Evolutionary conservation across 495 filamentous ascomycete species (phyloP), one percentile per base, ranked within the genome.

Genomic region (Aspergillus olivimuriae): DNA sequence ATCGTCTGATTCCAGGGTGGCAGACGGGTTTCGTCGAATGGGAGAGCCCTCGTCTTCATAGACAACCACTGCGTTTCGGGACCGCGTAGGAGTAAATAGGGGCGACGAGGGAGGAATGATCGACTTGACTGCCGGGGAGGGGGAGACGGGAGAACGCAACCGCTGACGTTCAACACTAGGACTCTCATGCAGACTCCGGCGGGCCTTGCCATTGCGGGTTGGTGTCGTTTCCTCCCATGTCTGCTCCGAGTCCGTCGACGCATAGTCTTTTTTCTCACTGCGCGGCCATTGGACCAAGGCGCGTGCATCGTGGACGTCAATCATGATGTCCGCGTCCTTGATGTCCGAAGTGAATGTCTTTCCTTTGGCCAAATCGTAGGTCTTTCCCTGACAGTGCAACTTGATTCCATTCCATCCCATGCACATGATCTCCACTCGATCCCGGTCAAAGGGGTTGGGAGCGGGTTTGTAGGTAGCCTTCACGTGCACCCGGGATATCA

Each of bases 351-450:
- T 84, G 65, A 95, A 98, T 20, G 80, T 83, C 62, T 94, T 89
- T 5, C 84, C 89, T 68, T 94, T 96, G 34, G 69, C 72, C 63
- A 98, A 60, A 48, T 94, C 87, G 73, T 84, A 92, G 21, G 84
- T 84, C 53, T 81, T 82, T 18, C 90, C 90, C 63, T 89, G 84
- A 66, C 87, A 96, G 65, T 95, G 90, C 44, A 98, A 68, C 62
- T 89, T 95, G 38, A 91, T 74, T 10, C 92, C 91, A 63, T 98
- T 98, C 90, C 91, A 96, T 14, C 92, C 92, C 56, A 84, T 77
- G 65, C 92, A 98, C 59, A 85, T 76, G 43, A 98, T 82, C 61
- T 89, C 84, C 37, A 97, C 76, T 63, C 79, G 80, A 54, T 78
- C 80, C 44, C 74, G 72, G 48, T 83, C 82, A 47, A 79, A 70